Evolutionary conservation across 768 basidiomycete species (phyloP).

Genomic region (Rossbeevera mucosa): DNA sequence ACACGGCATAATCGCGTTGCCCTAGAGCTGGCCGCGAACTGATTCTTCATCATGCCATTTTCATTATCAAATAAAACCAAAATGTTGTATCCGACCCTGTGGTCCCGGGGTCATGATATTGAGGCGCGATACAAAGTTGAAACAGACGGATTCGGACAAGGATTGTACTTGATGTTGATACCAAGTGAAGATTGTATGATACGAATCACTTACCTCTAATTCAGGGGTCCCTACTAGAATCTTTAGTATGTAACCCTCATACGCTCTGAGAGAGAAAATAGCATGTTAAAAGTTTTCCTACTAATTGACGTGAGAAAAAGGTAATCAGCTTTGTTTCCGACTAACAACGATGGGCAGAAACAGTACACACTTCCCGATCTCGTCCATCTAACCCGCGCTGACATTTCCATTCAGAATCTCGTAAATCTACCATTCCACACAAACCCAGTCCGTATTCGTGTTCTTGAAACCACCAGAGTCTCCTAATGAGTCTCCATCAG

Average conservation of each 20-base stretch:
- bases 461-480: neutral
- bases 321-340: neutral
- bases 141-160: no score
- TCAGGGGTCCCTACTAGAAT: no score
- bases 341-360: slow-evolving; percentile 27
- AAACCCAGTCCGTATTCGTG: slow-evolving; percentile 24
- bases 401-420: slow-evolving; percentile 15
- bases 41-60: neutral
- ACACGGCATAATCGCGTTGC: neutral
- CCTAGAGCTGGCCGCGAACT: neutral
- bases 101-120: neutral
- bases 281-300: no score
- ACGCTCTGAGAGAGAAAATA: no score
- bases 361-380: slow-evolving; percentile 21
- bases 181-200: no score
- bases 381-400: neutral
- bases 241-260: no score
- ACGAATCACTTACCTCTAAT: no score
- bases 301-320: no score
- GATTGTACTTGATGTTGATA: no score
- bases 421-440: slow-evolving; percentile 22
- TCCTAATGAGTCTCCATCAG: slow-evolving; percentile 33
- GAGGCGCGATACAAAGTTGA: neutral
- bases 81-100: neutral
- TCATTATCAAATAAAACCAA: neutral